Evolutionary conservation across 2,329 filamentous ascomycete species (phyloP).

Genomic region (Huntiella moniliformis): DNA sequence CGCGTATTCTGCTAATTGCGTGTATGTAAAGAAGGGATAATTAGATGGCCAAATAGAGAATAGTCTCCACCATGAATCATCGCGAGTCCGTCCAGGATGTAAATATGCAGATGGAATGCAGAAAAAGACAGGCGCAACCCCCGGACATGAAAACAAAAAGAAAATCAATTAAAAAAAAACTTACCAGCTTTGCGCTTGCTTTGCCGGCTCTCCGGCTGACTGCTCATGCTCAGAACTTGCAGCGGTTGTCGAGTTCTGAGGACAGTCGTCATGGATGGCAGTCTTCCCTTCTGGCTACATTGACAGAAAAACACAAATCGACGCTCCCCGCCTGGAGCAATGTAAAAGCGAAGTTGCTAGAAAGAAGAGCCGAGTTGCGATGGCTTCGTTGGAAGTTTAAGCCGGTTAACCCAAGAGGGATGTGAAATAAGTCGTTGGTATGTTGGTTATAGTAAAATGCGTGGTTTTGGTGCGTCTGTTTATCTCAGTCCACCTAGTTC

Average conservation of each 20-base stretch:
- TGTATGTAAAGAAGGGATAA: neutral
- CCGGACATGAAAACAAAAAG: neutral
- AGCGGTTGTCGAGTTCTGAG: conserved; percentile 44
- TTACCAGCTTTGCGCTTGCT: conserved; percentile 47
- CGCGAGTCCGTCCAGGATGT: conserved; percentile 1
- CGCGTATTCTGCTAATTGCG: neutral
- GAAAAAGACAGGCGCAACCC: neutral
- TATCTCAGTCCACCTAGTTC: too few relatives aligned
- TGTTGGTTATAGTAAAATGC: too few relatives aligned
- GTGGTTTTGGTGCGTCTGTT: too few relatives aligned
- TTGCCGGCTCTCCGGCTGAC: conserved; percentile 38
- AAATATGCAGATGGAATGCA: neutral
- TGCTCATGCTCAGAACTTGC: conserved; percentile 51
- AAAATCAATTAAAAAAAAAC: conserved; percentile 16
- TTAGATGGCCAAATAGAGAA: neutral
- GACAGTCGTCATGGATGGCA: conserved; percentile 53
- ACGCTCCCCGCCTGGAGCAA: too few relatives aligned
- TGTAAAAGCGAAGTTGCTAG: too few relatives aligned
- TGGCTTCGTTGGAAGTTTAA: too few relatives aligned
- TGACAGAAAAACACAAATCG: conserved; percentile 1
- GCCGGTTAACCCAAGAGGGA: too few relatives aligned
- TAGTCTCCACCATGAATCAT: neutral
- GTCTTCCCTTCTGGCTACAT: conserved; percentile 11
- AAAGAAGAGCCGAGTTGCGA: too few relatives aligned
- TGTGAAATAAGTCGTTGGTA: too few relatives aligned